Percentiles rank a stretch among this genome's conserved stretches.
Conservation (phyloP, 1,284 basidiomycete species). For the Cutaneotrichosporon cutaneum region DNA sequence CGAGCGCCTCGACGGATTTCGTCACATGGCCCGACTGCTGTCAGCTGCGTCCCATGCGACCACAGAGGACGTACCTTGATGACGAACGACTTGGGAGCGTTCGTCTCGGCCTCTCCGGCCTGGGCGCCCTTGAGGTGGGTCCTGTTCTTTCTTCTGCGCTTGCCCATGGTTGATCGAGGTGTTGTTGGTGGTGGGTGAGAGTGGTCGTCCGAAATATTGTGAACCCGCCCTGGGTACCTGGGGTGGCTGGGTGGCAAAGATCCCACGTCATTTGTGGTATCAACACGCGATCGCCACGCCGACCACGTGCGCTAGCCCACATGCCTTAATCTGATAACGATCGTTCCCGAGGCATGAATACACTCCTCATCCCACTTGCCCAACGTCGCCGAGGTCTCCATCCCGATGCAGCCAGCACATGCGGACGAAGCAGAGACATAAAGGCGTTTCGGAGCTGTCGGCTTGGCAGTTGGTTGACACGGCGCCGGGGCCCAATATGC, state of each 20-base stretch:
- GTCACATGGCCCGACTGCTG: constrained; percentile 79
- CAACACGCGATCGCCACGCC: neutral
- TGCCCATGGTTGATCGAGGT: constrained; percentile 60
- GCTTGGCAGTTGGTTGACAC: neutral
- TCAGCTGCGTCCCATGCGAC: constrained; percentile 2
- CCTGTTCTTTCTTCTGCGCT: constrained; percentile 72
- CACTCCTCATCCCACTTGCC: no score
- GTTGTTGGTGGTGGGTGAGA: neutral
- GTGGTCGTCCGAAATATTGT: constrained; percentile 3
- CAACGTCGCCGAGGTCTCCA: no score
- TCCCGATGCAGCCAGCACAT: no score
- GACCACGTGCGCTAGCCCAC: neutral
- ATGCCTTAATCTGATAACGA: neutral
- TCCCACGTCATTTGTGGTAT: neutral
- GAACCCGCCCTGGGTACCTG: neutral
- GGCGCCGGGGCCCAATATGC: neutral
- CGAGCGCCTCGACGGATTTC: constrained; percentile 78
- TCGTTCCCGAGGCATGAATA: neutral
- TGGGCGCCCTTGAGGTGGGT: constrained; percentile 72
- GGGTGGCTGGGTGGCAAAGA: neutral
- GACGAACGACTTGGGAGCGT: constrained; percentile 64
- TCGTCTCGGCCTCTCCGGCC: constrained; percentile 47
- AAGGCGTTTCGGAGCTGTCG: neutral
- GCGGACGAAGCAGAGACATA: neutral
- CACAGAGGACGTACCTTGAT: constrained; percentile 62